These are phyloP conservation scores for Parachlorella kessleri DNA, from an alignment of 139 green algal species.

Conservation along the genomic window DNA sequence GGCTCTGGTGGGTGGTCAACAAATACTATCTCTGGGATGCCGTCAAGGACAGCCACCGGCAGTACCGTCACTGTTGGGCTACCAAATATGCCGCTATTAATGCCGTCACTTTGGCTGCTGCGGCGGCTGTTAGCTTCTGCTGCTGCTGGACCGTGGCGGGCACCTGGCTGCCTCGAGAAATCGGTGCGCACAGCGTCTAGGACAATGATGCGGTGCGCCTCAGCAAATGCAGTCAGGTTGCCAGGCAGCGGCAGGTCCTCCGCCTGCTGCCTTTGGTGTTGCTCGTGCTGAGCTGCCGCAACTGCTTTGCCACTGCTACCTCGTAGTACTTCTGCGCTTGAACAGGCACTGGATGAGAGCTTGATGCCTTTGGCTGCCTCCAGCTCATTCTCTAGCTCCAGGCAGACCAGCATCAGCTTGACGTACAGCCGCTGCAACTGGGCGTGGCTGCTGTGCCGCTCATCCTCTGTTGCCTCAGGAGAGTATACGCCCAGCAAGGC, in stretches of 20 bases:
- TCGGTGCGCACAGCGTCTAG: constrained; percentile 69
- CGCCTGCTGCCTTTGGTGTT: background rate
- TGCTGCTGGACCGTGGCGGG: background rate
- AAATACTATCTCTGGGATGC: constrained; percentile 44
- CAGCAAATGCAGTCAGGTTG: constrained; percentile 60
- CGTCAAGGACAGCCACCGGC: constrained; percentile 30
- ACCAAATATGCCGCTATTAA: too few species aligned
- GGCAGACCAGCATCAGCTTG: constrained; percentile 56
- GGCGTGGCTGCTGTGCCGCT: constrained; percentile 22
- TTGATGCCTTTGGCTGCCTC: too few species aligned
- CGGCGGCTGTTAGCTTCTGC: too few species aligned
- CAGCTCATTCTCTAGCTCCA: constrained; percentile 40
- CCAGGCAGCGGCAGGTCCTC: constrained; percentile 37
- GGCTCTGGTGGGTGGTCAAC: constrained; percentile 12
- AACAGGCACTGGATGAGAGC: too few species aligned
- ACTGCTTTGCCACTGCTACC: background rate
- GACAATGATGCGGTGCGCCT: constrained; percentile 74
- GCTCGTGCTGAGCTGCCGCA: constrained; percentile 1
- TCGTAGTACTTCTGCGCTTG: too few species aligned
- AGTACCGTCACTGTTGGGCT: constrained; percentile 26
- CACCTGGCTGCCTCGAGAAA: background rate
- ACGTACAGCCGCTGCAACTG: constrained; percentile 38
- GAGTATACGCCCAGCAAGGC: constrained; percentile 62
- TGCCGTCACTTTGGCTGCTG: too few species aligned
- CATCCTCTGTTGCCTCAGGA: background rate